Evolutionary conservation across 257 asterid species (phyloP).

Genomic region (Ballota nigra): DNA sequence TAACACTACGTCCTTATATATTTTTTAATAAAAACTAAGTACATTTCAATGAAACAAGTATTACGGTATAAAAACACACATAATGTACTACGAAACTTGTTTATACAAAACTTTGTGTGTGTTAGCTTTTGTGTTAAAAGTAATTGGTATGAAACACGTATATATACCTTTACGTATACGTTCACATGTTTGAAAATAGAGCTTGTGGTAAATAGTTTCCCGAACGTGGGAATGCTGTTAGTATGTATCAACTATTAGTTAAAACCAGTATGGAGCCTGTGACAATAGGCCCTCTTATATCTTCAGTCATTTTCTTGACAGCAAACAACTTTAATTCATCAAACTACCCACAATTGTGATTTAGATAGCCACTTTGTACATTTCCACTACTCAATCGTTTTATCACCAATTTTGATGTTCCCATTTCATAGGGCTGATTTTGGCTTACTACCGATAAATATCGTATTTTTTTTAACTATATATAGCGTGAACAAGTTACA

Average conservation of each 20-base stretch:
- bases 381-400: not conserved
- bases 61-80: too few relatives aligned
- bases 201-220: not conserved
- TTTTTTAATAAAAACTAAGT: too few relatives aligned
- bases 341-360: conserved; percentile 27
- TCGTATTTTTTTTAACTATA: too few relatives aligned
- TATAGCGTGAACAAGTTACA: too few relatives aligned
- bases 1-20: too few relatives aligned
- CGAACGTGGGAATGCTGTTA: not conserved
- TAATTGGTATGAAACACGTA: too few relatives aligned
- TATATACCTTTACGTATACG: not conserved
- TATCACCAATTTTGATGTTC: not conserved
- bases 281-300: not conserved
- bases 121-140: too few relatives aligned
- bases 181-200: conserved; percentile 16
- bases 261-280: conserved; percentile 16
- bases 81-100: too few relatives aligned
- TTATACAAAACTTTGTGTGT: too few relatives aligned
- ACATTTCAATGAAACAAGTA: too few relatives aligned
- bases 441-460: not conserved
- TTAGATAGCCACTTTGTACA: not conserved
- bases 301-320: conserved; percentile 40
- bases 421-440: not conserved
- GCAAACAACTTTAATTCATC: conserved; percentile 30
- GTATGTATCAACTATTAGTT: not conserved